These are phyloP conservation scores for Alloascoidea hylecoeti DNA, from an alignment of 805 yeast genomes.

Conservation along the genomic window DNA sequence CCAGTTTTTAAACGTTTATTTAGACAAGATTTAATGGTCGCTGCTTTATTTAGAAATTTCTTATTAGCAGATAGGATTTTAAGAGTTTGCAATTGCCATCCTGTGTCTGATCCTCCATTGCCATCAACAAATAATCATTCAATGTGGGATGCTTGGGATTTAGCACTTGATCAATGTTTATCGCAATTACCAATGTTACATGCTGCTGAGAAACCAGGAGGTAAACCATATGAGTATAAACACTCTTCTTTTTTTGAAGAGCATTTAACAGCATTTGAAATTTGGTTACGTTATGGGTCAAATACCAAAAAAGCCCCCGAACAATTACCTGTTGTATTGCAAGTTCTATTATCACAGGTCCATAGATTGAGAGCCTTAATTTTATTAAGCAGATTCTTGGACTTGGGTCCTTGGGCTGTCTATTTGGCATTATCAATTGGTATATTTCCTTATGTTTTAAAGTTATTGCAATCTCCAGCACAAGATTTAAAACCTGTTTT, in stretches of 20 bases:
- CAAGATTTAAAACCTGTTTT: constrained; percentile 88
- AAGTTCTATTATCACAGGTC: constrained; percentile 85
- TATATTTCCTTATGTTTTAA: constrained; percentile 87
- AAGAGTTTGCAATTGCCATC: constrained; percentile 90
- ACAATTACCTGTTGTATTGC: constrained; percentile 87
- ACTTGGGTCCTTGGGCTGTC: constrained; percentile 97
- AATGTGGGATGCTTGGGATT: constrained; percentile 98
- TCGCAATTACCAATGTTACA: constrained; percentile 26
- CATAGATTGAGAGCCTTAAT: constrained; percentile 85
- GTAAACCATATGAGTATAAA: constrained; percentile 41
- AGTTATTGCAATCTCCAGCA: constrained; percentile 86
- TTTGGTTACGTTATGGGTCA: constrained; percentile 88
- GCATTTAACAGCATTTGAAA: constrained; percentile 89
- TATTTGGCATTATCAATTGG: constrained; percentile 87
- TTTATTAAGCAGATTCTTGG: constrained; percentile 71
- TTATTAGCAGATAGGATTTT: constrained; percentile 83
- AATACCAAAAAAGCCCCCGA: constrained; percentile 82
- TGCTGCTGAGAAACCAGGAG: constrained; percentile 19
- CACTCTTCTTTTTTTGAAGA: constrained; percentile 94
- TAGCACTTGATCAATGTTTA: constrained; percentile 89
- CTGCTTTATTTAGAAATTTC: constrained; percentile 89
- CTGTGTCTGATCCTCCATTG: constrained; percentile 83
- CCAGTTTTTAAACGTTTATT: constrained; percentile 81
- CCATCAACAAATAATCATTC: constrained; percentile 79
- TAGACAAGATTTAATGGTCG: constrained; percentile 93